Base-by-base conservation (phyloP, 352 stramenopile genomes). In the Saprolegnia parasitica region DNA sequence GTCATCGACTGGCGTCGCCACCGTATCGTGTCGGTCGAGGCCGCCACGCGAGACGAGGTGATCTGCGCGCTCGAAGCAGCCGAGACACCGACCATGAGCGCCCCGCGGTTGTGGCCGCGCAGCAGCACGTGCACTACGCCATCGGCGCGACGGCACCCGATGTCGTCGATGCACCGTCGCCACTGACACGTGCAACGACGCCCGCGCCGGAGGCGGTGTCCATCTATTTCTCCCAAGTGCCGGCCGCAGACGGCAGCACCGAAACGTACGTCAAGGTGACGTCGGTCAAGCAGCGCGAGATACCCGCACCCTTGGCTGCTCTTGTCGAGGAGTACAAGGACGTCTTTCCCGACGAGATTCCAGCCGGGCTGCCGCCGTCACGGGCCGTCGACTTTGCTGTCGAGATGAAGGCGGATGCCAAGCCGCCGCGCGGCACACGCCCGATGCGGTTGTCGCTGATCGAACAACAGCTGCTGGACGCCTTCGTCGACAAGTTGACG, bases 401-500 rank as follows among this genome's bases (percentile, higher is more conserved):
- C 16, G 42, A 21, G 1, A 71, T 72, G 57, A 46, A 55, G n/a
- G 24, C 11, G 1, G 46, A 47, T 39, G 61, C 39, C 16, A 56
- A 46, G 49, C 61, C 37, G 11, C 56, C 37, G 35, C 29, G 15
- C n/a, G 20, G 23, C 16, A 20, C 40, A 24, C 21, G 21, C 15
- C 3, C 56, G 1, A 65, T 68, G 52, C 45, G 67, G 15, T 35
- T 72, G 45, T 72, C 63, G 5, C 35, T 45, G 5, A 46, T 74
- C 9, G 71, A 74, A 42, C 20, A 67, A 18, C 18, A 39, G 29
- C 32, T 60, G n/a, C 45, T 72, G 50, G 56, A 46, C 35, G 18
- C 26, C 10, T 74, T 72, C 52, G 50, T 74, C 1, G 45, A 67
- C 20, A 50, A 73, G n/a, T 23, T 72, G 16, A 56, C 71, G 11